Base-by-base conservation (phyloP, 331 rosid species). In the Quercus phellos region DNA sequence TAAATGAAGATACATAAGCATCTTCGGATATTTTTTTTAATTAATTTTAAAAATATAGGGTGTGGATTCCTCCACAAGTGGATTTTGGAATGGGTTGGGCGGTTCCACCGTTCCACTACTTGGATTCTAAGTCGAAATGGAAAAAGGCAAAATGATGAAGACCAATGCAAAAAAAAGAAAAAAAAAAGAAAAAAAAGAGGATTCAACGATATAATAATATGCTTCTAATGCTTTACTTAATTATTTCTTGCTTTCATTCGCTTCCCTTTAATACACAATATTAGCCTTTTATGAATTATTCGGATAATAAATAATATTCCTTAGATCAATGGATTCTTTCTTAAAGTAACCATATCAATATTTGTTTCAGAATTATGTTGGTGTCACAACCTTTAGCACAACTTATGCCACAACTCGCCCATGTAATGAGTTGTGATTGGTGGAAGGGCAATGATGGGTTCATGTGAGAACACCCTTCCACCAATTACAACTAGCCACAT, bases 61-160 rank as follows among this genome's bases (percentile, higher is more conserved):
- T 66, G 26, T 85, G 70, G 83, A 77, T 83, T 79, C 70, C 55
- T 68, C 16, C 54, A 70, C 85, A 75, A 70, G 78, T 86, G 85
- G 83, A 77, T 27, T 71, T 19, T 19, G 70, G 74, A 78, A 72
- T 50, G 55, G 46, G 72, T 19, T 4, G 46, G 46, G 46, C 12
- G 46, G 46, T 38, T 38, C 46, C 46, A 38, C 46, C 46, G 69
- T 70, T 86, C 81, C 84, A 77, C 81, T 72, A 50, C 70, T 75
- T 77, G 70, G 82, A 85, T 75, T 88, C 88, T 66, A 63, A 11
- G 84, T 82, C 83, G 86, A 84, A 78, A 64, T 68, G 63, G 50
- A 73, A 56, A 66, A 79, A 29, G 66, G 27, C 11, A 72, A 35
- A 3, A 50, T 82, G 74, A 50, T 79, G 74, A 77, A 70, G 55